Conservation (phyloP, 208 protist genomes). For the Phytomonas sp. region DNA sequence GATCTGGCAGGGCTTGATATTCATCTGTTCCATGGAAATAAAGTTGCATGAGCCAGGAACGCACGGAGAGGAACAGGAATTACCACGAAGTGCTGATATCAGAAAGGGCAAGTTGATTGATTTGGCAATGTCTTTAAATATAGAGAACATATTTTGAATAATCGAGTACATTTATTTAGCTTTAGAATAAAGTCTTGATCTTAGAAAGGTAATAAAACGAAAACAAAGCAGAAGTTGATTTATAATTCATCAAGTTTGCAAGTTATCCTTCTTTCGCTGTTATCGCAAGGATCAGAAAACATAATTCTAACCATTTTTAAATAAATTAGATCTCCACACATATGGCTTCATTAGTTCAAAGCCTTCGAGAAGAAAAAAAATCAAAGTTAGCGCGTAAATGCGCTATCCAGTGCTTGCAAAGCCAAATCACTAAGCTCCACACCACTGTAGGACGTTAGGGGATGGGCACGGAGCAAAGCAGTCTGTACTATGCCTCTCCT, state of each 20-base stretch:
- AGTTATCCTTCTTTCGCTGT: not conserved
- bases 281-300: not conserved
- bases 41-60: slow-evolving; percentile 50
- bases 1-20: slow-evolving; percentile 34
- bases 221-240: not conserved
- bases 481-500: not conserved
- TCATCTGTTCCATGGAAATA: slow-evolving; percentile 32
- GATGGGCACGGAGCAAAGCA: not conserved
- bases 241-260: not conserved
- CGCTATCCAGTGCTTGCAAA: not conserved
- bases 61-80: slow-evolving; percentile 27
- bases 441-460: not conserved
- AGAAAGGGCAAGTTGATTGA: slow-evolving; percentile 21
- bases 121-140: not conserved
- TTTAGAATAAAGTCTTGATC: not conserved
- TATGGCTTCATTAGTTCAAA: not conserved
- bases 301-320: not conserved
- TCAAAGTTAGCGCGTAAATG: not conserved
- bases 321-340: not conserved
- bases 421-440: not conserved
- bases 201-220: not conserved
- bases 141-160: not conserved
- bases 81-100: slow-evolving; percentile 26
- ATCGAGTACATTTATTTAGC: not conserved
- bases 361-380: not conserved